Percentiles rank a stretch among this genome's conserved stretches.
Conservation (phyloP, 169 alveolate genomes). For the Fabrea salina region DNA sequence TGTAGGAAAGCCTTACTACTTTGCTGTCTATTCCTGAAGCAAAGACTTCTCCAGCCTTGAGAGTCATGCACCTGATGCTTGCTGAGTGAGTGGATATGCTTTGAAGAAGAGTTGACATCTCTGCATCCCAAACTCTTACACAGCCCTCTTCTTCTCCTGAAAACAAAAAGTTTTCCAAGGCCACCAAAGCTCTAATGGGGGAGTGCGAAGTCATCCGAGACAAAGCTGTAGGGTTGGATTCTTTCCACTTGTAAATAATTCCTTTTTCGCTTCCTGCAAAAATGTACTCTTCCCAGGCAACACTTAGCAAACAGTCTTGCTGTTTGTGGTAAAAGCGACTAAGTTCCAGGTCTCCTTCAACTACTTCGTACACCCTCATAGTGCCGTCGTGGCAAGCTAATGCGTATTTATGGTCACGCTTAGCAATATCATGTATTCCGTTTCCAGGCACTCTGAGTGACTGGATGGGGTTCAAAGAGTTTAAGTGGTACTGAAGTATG, state of each 20-base stretch:
- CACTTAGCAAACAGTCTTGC: background rate
- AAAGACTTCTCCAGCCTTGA: background rate
- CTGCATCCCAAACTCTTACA: background rate
- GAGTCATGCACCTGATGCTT: background rate
- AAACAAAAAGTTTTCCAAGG: background rate
- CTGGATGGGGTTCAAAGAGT: background rate
- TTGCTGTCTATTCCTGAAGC: conserved; percentile 28
- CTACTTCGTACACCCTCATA: background rate
- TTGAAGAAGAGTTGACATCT: background rate
- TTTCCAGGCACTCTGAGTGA: background rate
- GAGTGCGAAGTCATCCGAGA: background rate
- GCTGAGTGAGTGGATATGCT: background rate
- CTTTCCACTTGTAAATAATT: background rate
- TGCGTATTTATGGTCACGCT: background rate
- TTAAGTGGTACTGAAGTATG: background rate
- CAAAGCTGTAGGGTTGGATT: background rate
- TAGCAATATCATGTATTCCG: conserved; percentile 25
- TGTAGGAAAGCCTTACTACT: background rate
- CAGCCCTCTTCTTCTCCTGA: conserved; percentile 16
- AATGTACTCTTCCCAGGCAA: background rate
- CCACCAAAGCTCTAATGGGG: background rate
- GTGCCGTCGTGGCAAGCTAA: conserved; percentile 19
- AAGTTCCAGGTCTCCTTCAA: background rate
- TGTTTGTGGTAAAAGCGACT: background rate
- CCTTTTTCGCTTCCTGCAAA: conserved; percentile 19